phyloP scores from a whole-genome alignment of 768 basidiomycete species.

The Infundibulicybe gibba region DNA sequence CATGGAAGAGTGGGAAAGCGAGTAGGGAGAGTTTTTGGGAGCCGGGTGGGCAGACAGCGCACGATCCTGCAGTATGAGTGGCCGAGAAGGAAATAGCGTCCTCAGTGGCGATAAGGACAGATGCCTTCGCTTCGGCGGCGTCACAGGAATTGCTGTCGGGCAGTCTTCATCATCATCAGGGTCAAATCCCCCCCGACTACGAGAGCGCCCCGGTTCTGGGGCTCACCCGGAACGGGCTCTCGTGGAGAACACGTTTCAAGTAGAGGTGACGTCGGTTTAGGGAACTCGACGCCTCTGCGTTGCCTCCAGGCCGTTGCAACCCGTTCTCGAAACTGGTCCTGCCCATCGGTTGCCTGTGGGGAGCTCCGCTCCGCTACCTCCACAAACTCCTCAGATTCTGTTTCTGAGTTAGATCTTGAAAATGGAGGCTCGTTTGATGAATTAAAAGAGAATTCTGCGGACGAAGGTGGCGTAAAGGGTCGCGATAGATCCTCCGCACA shows the following conservation, averaged over 20 bases:
- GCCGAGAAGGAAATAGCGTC: conserved; percentile 39
- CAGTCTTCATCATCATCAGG: conserved; percentile 15
- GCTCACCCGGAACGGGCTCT: neutral
- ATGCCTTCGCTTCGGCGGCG: conserved; percentile 30
- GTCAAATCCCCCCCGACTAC: conserved; percentile 24
- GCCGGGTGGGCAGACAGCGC: conserved; percentile 39
- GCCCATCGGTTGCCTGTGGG: neutral
- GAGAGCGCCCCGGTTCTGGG: conserved; percentile 25
- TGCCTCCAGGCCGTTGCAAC: conserved; percentile 28
- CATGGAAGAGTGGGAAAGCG: conserved; percentile 26
- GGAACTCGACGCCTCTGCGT: conserved; percentile 29
- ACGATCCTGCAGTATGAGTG: conserved; percentile 28
- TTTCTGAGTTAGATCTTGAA: neutral
- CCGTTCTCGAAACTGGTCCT: conserved; percentile 32
- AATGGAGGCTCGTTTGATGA: neutral
- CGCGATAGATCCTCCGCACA: neutral
- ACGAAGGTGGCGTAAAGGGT: conserved; percentile 5
- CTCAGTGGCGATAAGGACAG: conserved; percentile 43
- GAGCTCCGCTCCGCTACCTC: too few species aligned
- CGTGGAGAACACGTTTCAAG: neutral
- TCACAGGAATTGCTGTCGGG: conserved; percentile 2
- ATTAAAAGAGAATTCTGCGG: conserved; percentile 1
- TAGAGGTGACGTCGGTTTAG: conserved; percentile 12
- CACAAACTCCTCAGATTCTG: too few species aligned
- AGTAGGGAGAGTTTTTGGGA: conserved; percentile 34